phyloP scores from a whole-genome alignment of 306 rosid genomes.

The Dryas alaskensis region DNA sequence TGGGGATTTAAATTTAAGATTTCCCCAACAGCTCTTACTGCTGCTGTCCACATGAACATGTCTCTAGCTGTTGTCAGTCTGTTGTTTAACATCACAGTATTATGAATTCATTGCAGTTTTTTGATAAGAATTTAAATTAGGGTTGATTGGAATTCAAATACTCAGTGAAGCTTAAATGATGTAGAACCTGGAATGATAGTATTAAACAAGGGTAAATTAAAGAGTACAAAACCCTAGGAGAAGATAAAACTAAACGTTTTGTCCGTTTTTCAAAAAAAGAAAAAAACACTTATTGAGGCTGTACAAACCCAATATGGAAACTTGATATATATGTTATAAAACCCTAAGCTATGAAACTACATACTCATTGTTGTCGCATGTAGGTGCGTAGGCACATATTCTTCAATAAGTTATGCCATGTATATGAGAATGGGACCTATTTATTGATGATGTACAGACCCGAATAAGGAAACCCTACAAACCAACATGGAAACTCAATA shows the following conservation, averaged over 20 bases:
- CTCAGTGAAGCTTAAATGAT: background rate
- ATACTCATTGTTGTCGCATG: background rate
- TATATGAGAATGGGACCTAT: background rate
- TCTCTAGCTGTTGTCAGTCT: background rate
- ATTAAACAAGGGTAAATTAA: background rate
- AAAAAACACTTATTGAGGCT: background rate
- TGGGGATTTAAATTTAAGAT: background rate
- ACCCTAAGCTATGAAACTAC: background rate
- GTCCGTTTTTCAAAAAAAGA: too few relatives aligned
- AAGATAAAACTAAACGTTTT: too few relatives aligned
- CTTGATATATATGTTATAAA: background rate
- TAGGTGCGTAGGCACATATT: background rate
- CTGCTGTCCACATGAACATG: background rate
- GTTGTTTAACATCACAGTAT: constrained; percentile 1
- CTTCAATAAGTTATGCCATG: background rate
- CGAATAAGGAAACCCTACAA: background rate
- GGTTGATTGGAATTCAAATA: background rate
- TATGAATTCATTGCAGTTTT: background rate
- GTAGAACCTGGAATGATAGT: background rate
- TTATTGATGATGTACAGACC: background rate
- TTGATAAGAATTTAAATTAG: too few relatives aligned
- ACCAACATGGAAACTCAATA: background rate
- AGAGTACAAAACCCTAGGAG: too few relatives aligned
- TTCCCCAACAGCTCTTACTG: background rate
- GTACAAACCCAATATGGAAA: background rate